Evolutionary conservation across 108 stramenopile genomes (phyloP), one percentile per base, ranked within the genome.

Genomic region (Seminavis robusta): DNA sequence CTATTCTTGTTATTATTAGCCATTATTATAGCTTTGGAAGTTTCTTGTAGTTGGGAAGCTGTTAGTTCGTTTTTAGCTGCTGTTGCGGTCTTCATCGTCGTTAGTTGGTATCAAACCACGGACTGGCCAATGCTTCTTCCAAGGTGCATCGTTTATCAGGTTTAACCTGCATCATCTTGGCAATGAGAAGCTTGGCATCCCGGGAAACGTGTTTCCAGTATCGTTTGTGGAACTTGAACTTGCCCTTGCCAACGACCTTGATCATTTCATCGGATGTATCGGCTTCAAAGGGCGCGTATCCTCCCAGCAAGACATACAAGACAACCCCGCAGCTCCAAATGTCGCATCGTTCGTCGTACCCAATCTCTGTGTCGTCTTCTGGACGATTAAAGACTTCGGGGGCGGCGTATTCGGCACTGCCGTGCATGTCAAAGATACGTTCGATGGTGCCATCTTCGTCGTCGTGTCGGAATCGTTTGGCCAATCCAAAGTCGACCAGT

Each of bases 401-500:
- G 3, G 71, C 77, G 39, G 81, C 73, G 42, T 74, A 80, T 8
- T 73, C 71, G 15, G 86, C 77, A 13, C 81, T 83, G 45, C 86
- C 86, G 49, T 80, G 81, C 16, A 77, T 47, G 21, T 11, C n/a
- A n/a, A n/a, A 47, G 11, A 37, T 33, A 80, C 40, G 37, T 25
- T 25, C 33, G 7, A 20, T 21, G 4, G 26, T 36, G 52, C 23
- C 17, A 20, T 11, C 8, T 9, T 11, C 7, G 61, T 79, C 46
- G 7, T 47, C 31, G 29, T 3, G 29, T 3, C 30, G 37, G 19
- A 85, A 66, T 20, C 80, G 70, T 53, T 97, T 95, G 33, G 95
- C 95, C 44, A 98, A 95, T 19, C 98, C 98, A 72, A 98, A 98
- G 61, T 98, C 98, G 8, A 95, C 96, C 30, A 98, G 74, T 62